Base-by-base conservation (phyloP, 1,284 basidiomycete species). In the Neotropicomus parvogracilis region DNA sequence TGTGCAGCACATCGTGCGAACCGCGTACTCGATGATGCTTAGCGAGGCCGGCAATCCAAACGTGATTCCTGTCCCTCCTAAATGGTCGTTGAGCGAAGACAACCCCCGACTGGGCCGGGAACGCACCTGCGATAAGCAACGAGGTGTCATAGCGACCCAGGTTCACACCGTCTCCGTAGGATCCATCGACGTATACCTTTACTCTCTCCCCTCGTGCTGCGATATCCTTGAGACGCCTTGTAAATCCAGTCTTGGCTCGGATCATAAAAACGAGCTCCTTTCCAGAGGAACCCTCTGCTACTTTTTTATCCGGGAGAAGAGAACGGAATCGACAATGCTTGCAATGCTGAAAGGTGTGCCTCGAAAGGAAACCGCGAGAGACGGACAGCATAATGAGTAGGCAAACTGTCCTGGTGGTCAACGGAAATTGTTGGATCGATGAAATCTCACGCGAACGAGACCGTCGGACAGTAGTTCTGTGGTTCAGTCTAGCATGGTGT, bases 321-420 rank as follows among this genome's bases (percentile, higher is more conserved):
- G 44, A 4, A 56, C 40, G 24, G 59, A 54, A 42, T 73, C 71
- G 17, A 73, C 59, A 42, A n/a, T n/a, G n/a, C 67, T 77, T 11
- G 73, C 68, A 39, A 79, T 76, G 5, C 77, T 78, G 62, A 80
- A 78, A 0, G 78, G 53, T 79, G 77, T 13, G 74, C 65, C 59
- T 78, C 78, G 35, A 71, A 68, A 11, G 71, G 69, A 14, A 72
- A 54, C 0, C 41, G 54, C 6, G 74, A 70, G 74, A 70, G 6
- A 78, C 68, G 4, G 61, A 60, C 4, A 71, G 73, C 51, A 78
- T 66, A 17, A 66, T 70, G 26, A 79, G 62, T 68, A 77, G 9
- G 71, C 75, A 31, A 68, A 74, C 56, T 82, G 80, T 4, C 79
- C 80, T 0, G 80, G 70, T 9, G 48, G 51, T 53, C 57, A 60